Evolutionary conservation across 495 filamentous ascomycete genomes (phyloP).

Genomic region (Podospora appendiculata): DNA sequence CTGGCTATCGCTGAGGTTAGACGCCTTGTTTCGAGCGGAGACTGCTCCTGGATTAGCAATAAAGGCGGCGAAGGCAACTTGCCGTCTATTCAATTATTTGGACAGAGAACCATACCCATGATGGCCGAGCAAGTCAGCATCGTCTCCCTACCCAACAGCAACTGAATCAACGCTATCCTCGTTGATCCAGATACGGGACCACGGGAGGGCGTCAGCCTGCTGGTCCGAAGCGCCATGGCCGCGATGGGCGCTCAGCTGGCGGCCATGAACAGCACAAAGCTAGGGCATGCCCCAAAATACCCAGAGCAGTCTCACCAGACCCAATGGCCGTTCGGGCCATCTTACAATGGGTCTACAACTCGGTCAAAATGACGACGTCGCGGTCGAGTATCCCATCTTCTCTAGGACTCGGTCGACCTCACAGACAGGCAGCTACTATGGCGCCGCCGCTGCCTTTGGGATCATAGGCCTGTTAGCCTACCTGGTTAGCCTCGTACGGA

Average conservation of each 20-base stretch:
- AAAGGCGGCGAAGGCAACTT: neutral
- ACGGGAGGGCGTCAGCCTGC: neutral
- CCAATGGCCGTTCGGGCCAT: neutral
- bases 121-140: neutral
- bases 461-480: neutral
- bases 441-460: neutral
- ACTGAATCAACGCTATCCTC: neutral
- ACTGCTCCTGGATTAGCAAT: neutral
- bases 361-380: neutral
- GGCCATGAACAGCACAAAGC: neutral
- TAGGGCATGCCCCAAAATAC: neutral
- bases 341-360: neutral
- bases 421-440: neutral
- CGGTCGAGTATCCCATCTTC: constrained; percentile 1
- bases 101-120: neutral
- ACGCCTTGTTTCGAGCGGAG: neutral
- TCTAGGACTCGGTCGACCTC: neutral
- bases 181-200: neutral
- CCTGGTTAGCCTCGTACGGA: neutral
- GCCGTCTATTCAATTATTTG: neutral
- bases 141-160: neutral
- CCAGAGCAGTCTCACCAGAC: neutral
- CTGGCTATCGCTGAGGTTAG: neutral
- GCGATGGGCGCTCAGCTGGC: neutral
- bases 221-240: neutral